A percentile compares a stretch with the other conserved stretches of the same genome.
Conservation (phyloP, 352 stramenopile genomes). For the Phytophthora cactorum region DNA sequence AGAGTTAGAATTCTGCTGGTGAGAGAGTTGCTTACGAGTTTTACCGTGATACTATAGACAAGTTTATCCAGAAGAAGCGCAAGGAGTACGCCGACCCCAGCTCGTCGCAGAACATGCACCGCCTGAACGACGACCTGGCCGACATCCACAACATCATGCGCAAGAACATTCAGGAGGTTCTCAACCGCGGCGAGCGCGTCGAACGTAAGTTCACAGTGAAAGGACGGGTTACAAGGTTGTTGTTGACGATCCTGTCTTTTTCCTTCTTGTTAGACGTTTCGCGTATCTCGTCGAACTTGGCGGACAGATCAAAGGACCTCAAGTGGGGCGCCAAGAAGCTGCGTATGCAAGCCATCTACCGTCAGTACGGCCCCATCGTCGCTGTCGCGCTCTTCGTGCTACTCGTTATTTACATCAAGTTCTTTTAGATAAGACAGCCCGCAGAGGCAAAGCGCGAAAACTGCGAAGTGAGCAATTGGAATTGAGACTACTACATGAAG, state of each 20-base stretch:
- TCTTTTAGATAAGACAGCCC: slow-evolving; percentile 70
- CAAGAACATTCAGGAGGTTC: slow-evolving; percentile 97
- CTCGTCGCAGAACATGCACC: slow-evolving; percentile 95
- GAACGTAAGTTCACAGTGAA: slow-evolving; percentile 60
- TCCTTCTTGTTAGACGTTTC: slow-evolving; percentile 72
- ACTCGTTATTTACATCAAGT: slow-evolving; percentile 92
- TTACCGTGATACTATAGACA: slow-evolving; percentile 69
- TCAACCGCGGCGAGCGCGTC: slow-evolving; percentile 91
- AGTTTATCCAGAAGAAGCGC: slow-evolving; percentile 97
- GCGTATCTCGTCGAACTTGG: slow-evolving; percentile 90
- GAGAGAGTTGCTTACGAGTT: neutral
- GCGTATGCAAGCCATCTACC: slow-evolving; percentile 89
- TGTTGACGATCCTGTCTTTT: slow-evolving; percentile 10
- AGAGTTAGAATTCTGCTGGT: neutral
- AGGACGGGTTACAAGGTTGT: neutral
- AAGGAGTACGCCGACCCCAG: slow-evolving; percentile 98
- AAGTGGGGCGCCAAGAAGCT: slow-evolving; percentile 98
- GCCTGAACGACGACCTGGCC: slow-evolving; percentile 97
- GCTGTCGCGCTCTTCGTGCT: slow-evolving; percentile 84
- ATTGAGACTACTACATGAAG: neutral
- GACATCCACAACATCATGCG: slow-evolving; percentile 99
- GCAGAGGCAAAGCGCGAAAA: no score
- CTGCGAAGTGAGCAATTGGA: neutral
- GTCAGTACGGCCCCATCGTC: slow-evolving; percentile 86
- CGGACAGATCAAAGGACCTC: slow-evolving; percentile 95